phyloP scores from a whole-genome alignment of 1,284 basidiomycete species.

The Blastosporella zonata region DNA sequence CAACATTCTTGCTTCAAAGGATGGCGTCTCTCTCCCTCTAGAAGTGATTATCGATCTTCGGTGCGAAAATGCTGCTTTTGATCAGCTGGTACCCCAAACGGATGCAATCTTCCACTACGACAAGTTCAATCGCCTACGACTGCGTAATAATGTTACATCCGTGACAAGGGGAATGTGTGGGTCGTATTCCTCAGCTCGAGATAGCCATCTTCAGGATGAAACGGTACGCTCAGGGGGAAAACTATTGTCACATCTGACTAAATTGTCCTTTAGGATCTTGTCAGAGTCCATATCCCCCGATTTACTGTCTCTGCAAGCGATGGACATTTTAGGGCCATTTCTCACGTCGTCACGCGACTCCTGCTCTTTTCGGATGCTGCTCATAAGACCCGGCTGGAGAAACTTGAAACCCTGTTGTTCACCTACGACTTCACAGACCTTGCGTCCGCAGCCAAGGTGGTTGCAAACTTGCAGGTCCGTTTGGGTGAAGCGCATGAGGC shows the following conservation, averaged over 20 bases:
- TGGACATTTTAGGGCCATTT: slow-evolving; percentile 84
- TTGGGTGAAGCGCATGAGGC: slow-evolving; percentile 69
- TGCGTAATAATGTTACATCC: slow-evolving; percentile 70
- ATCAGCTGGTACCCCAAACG: slow-evolving; percentile 88
- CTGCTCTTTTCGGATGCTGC: slow-evolving; percentile 87
- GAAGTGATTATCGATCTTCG: slow-evolving; percentile 86
- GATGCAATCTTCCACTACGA: slow-evolving; percentile 88
- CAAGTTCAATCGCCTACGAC: slow-evolving; percentile 89
- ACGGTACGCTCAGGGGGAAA: slow-evolving; percentile 45
- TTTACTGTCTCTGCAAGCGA: slow-evolving; percentile 90
- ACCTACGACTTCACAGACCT: slow-evolving; percentile 90
- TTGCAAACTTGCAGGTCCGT: slow-evolving; percentile 73
- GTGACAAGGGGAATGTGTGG: slow-evolving; percentile 29
- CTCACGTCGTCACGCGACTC: slow-evolving; percentile 85
- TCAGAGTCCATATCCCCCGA: slow-evolving; percentile 78
- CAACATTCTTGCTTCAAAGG: slow-evolving; percentile 35
- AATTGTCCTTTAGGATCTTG: slow-evolving; percentile 60
- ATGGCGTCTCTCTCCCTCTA: slow-evolving; percentile 68
- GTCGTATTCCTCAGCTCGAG: slow-evolving; percentile 19
- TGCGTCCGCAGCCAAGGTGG: slow-evolving; percentile 61
- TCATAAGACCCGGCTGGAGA: slow-evolving; percentile 73
- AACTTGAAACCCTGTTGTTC: slow-evolving; percentile 83
- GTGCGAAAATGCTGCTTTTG: slow-evolving; percentile 81
- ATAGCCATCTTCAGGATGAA: slow-evolving; percentile 75
- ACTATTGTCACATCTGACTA: slow-evolving; percentile 2